Evolutionary conservation across 2,329 filamentous ascomycete genomes (phyloP).

Genomic region (Alternaria dauci): DNA sequence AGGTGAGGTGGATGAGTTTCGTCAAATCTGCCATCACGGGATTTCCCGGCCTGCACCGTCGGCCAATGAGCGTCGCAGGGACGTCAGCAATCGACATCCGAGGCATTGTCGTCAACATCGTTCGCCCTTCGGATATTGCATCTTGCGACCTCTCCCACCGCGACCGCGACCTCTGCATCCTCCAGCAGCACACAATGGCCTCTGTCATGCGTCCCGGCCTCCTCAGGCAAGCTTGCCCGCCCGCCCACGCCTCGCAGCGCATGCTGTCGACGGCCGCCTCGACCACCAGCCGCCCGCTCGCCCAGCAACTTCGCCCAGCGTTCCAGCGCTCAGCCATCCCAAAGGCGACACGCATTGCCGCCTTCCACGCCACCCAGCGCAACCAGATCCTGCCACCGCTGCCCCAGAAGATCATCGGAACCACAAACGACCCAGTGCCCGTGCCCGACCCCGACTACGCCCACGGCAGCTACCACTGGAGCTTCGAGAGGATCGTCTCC

Average conservation of each 20-base stretch:
- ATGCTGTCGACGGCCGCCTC: slow-evolving; percentile 54
- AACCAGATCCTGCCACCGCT: slow-evolving; percentile 81
- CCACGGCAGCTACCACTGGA: slow-evolving; percentile 98
- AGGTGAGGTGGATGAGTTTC: slow-evolving; percentile 34
- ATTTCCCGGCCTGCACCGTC: slow-evolving; percentile 28
- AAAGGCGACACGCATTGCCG: slow-evolving; percentile 66
- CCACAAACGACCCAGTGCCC: slow-evolving; percentile 83
- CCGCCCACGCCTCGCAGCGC: slow-evolving; percentile 54
- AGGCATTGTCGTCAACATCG: slow-evolving; percentile 30
- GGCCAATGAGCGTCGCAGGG: slow-evolving; percentile 28
- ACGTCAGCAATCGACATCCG: slow-evolving; percentile 31
- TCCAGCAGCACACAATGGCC: slow-evolving; percentile 56
- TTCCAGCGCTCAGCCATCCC: slow-evolving; percentile 54
- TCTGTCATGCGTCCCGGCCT: slow-evolving; percentile 61
- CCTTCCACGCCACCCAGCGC: slow-evolving; percentile 85
- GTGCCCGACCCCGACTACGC: slow-evolving; percentile 75
- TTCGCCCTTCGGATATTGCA: slow-evolving; percentile 16
- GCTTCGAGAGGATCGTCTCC: slow-evolving; percentile 84
- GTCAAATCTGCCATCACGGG: slow-evolving; percentile 33
- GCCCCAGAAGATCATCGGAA: slow-evolving; percentile 84
- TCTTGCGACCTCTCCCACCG: slow-evolving; percentile 8
- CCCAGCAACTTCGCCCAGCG: slow-evolving; percentile 48
- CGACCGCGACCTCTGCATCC: slow-evolving; percentile 12
- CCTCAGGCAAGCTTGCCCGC: slow-evolving; percentile 57
- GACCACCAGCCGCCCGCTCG: slow-evolving; percentile 46